These are phyloP conservation scores for Cryptomeria japonica DNA, from an alignment of 75 land plant genomes.

Conservation along the genomic window DNA sequence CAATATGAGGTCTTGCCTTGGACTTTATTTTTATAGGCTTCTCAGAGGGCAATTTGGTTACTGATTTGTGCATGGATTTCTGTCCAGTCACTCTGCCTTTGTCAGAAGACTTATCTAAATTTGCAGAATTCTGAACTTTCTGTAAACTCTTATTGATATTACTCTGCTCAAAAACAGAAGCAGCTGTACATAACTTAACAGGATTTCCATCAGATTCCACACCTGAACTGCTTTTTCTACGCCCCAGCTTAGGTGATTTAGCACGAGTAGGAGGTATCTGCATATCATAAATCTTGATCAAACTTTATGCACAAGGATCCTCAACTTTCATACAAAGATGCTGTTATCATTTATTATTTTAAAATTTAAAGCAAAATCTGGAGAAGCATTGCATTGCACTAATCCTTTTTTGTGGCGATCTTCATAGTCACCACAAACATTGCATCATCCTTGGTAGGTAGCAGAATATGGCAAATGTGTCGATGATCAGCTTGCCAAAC, in stretches of 20 bases:
- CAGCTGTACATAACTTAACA: neutral
- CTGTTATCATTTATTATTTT: neutral
- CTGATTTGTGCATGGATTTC: conserved; percentile 1
- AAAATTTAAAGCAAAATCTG: neutral
- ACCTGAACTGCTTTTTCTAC: conserved; percentile 3
- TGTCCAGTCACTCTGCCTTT: neutral
- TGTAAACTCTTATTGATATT: neutral
- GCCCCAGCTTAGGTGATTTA: conserved; percentile 15
- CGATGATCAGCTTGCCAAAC: neutral
- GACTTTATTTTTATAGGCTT: neutral
- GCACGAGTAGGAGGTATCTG: conserved; percentile 18
- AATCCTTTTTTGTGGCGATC: neutral
- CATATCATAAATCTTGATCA: conserved; percentile 9
- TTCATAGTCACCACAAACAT: neutral
- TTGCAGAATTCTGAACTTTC: neutral
- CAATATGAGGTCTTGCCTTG: neutral
- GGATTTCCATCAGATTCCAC: neutral
- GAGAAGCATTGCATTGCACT: neutral
- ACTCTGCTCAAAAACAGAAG: neutral
- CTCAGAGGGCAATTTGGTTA: conserved; percentile 5
- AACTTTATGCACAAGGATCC: neutral
- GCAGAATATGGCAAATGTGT: neutral
- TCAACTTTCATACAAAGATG: neutral
- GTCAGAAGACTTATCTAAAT: neutral
- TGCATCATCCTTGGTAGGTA: neutral